A percentile compares a stretch with the other conserved stretches of the same genome.
Conservation (phyloP, 495 filamentous ascomycete species). For the Aspergillus avenaceus region DNA sequence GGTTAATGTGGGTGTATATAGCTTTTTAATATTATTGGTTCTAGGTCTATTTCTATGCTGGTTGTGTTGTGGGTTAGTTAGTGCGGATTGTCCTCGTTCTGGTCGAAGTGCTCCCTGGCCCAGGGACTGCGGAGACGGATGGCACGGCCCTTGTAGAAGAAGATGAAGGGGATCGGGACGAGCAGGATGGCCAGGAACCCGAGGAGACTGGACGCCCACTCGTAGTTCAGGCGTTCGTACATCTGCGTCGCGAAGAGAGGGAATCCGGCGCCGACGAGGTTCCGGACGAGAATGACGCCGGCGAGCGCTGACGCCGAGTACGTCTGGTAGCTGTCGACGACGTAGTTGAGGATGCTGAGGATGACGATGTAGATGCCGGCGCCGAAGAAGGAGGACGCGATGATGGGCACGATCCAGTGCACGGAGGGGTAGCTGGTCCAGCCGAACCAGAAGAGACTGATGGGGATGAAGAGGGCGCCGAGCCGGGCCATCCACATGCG, state of each 20-base stretch:
- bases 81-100: slow-evolving; percentile 29
- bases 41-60: too few relatives aligned
- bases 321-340: slow-evolving; percentile 51
- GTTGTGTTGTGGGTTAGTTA: too few relatives aligned
- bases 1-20: too few relatives aligned
- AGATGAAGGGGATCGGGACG: slow-evolving; percentile 54
- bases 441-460: slow-evolving; percentile 45
- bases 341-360: slow-evolving; percentile 40
- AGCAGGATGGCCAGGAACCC: slow-evolving; percentile 55
- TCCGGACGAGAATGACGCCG: slow-evolving; percentile 37
- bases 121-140: slow-evolving; percentile 39
- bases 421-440: slow-evolving; percentile 41
- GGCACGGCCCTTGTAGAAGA: slow-evolving; percentile 29
- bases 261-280: slow-evolving; percentile 41
- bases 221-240: slow-evolving; percentile 57
- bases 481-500: slow-evolving; percentile 57
- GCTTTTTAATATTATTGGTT: too few relatives aligned
- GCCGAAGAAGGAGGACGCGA: slow-evolving; percentile 39
- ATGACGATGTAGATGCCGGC: slow-evolving; percentile 34
- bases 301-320: slow-evolving; percentile 50
- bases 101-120: slow-evolving; percentile 40
- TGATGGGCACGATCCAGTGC: slow-evolving; percentile 46
- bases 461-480: slow-evolving; percentile 39
- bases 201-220: slow-evolving; percentile 57
- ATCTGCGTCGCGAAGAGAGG: slow-evolving; percentile 48